Evolutionary conservation across 495 filamentous ascomycete species (phyloP).

Genomic region (Lasiosphaeria miniovina): DNA sequence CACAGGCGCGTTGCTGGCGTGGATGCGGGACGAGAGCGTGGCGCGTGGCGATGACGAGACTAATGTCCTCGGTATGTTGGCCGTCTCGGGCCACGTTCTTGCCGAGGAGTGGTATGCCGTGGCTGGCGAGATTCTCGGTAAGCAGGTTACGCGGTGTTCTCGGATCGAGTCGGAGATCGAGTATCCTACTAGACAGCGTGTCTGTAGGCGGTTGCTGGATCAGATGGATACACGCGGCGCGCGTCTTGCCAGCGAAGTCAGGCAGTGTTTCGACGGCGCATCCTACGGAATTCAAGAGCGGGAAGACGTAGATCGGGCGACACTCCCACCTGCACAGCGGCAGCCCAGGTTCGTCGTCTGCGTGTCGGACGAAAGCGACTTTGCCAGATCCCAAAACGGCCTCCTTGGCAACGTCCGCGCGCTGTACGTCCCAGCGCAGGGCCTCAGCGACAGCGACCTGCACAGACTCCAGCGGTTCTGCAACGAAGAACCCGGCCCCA

Average conservation of each 20-base stretch:
- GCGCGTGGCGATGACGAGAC: not conserved
- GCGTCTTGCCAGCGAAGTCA: not conserved
- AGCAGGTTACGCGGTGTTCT: not conserved
- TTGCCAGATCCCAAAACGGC: not conserved
- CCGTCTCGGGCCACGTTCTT: not conserved
- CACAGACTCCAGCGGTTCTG: not conserved
- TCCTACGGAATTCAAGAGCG: too few relatives aligned
- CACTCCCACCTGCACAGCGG: not conserved
- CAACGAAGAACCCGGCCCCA: not conserved
- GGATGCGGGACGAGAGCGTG: not conserved
- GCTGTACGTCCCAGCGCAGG: not conserved
- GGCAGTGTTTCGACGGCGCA: too few relatives aligned
- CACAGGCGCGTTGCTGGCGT: not conserved
- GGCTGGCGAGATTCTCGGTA: not conserved
- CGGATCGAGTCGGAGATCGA: not conserved
- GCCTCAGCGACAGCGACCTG: not conserved
- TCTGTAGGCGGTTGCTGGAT: not conserved
- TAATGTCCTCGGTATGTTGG: not conserved
- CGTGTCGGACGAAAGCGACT: not conserved
- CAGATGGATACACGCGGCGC: not conserved
- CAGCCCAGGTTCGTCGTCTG: not conserved
- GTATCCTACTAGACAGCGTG: not conserved
- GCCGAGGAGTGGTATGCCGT: not conserved
- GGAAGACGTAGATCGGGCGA: not conserved
- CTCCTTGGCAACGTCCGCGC: not conserved